phyloP scores from a whole-genome alignment of 73 alveolate genomes.

The Paramecium sonneborni region DNA sequence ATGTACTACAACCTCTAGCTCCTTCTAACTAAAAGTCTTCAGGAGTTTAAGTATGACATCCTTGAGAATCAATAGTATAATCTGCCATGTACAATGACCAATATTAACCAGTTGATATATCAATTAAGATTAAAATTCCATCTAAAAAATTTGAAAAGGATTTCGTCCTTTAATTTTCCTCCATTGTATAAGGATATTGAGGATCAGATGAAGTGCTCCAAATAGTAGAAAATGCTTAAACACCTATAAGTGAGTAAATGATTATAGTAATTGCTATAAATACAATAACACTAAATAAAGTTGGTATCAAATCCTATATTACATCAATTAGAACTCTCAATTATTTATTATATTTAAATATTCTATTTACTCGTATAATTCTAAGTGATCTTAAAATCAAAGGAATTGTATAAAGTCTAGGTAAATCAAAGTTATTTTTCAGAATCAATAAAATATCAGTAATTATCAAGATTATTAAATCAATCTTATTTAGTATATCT shows the following conservation, averaged over 20 bases:
- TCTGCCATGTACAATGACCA: constrained; percentile 10
- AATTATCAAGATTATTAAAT: constrained; percentile 57
- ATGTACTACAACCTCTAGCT: constrained; percentile 50
- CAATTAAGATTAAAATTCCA: not conserved
- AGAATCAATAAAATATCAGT: not conserved
- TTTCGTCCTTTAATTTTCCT: not conserved
- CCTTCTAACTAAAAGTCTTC: constrained; percentile 5
- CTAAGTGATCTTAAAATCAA: not conserved
- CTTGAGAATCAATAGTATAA: not conserved
- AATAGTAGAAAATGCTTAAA: not conserved
- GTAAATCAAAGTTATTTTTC: not conserved
- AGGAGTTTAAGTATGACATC: constrained; percentile 2
- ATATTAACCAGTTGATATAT: not conserved
- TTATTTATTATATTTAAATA: not conserved
- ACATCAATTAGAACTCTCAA: constrained; percentile 10
- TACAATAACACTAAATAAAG: not conserved
- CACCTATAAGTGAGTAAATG: not conserved
- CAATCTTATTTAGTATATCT: constrained; percentile 70
- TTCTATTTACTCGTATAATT: not conserved
- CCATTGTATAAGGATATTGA: not conserved
- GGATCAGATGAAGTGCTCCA: not conserved
- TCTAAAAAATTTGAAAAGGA: constrained; percentile 1
- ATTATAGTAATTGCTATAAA: not conserved
- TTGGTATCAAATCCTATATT: not conserved
- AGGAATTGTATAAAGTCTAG: not conserved